Percentiles rank a stretch among this genome's conserved stretches.
These are phyloP conservation scores for Eucalyptus melliodora DNA, from an alignment of 345 rosid genomes.

Conservation along the genomic window DNA sequence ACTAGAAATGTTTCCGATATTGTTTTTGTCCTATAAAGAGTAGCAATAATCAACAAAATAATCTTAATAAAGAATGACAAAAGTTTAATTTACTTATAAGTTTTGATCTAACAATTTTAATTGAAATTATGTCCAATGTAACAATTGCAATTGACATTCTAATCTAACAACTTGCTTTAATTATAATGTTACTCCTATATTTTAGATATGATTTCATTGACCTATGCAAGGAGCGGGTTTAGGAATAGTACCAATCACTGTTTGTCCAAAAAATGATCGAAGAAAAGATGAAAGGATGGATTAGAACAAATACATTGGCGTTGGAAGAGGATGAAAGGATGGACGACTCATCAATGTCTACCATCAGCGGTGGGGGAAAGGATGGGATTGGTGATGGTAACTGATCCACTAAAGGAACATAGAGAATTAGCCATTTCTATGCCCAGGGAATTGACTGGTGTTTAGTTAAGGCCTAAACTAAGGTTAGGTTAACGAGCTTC, in stretches of 20 bases:
- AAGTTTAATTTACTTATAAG: not conserved
- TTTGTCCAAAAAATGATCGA: fast-evolving
- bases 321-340: not conserved
- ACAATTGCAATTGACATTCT: not conserved
- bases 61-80: not conserved
- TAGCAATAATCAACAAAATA: no score
- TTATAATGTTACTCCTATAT: not conserved
- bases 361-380: not conserved
- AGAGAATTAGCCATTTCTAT: not conserved
- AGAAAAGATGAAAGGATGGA: no score
- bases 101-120: not conserved
- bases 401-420: not conserved
- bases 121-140: not conserved
- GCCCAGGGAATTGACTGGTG: not conserved
- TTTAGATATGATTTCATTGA: not conserved
- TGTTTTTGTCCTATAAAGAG: no score
- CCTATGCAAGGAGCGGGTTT: fast-evolving
- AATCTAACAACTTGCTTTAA: not conserved
- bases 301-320: not conserved
- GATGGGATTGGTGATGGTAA: not conserved
- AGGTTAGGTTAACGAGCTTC: not conserved
- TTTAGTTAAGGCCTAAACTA: not conserved
- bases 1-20: no score
- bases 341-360: not conserved
- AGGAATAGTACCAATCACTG: not conserved